Percentiles rank a stretch among this genome's conserved stretches.
phyloP scores from a whole-genome alignment of 352 stramenopile genomes.

The Phytophthora hybrid region DNA sequence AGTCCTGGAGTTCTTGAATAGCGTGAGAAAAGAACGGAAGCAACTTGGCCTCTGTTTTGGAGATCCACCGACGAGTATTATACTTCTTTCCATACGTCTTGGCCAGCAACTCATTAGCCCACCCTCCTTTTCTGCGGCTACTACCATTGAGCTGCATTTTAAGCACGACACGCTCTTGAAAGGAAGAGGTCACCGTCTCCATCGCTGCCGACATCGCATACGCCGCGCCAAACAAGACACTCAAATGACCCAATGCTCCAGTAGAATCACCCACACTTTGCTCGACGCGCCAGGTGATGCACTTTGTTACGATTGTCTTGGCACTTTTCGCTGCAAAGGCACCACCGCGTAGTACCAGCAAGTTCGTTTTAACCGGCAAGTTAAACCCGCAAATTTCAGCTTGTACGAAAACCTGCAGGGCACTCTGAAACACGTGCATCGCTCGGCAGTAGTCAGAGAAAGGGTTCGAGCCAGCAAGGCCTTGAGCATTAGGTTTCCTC shows the following conservation, averaged over 20 bases:
- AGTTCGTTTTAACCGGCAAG: conserved; percentile 61
- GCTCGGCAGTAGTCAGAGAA: conserved; percentile 56
- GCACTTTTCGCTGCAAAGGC: conserved; percentile 48
- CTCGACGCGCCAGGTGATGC: conserved; percentile 57
- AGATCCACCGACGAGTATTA: conserved; percentile 65
- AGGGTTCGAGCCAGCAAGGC: conserved; percentile 30
- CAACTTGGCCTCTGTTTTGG: conserved; percentile 63
- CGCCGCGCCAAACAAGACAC: conserved; percentile 49
- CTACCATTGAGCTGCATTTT: conserved; percentile 69
- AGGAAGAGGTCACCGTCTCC: conserved; percentile 50
- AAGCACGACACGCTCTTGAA: conserved; percentile 70
- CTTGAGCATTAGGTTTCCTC: conserved; percentile 28
- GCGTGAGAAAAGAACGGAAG: conserved; percentile 73
- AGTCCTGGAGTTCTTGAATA: conserved; percentile 70
- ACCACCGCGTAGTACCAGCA: conserved; percentile 50
- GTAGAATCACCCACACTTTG: conserved; percentile 40
- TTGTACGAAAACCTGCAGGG: conserved; percentile 52
- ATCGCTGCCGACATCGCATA: conserved; percentile 47
- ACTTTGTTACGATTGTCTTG: conserved; percentile 49
- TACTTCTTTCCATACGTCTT: conserved; percentile 67
- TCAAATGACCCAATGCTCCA: conserved; percentile 54
- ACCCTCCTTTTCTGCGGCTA: conserved; percentile 43
- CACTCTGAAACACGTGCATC: conserved; percentile 53
- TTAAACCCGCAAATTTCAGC: conserved; percentile 65
- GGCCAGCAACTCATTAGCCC: conserved; percentile 61